phyloP scores from a whole-genome alignment of 805 yeast genomes.

The Dipodascus albidus region DNA sequence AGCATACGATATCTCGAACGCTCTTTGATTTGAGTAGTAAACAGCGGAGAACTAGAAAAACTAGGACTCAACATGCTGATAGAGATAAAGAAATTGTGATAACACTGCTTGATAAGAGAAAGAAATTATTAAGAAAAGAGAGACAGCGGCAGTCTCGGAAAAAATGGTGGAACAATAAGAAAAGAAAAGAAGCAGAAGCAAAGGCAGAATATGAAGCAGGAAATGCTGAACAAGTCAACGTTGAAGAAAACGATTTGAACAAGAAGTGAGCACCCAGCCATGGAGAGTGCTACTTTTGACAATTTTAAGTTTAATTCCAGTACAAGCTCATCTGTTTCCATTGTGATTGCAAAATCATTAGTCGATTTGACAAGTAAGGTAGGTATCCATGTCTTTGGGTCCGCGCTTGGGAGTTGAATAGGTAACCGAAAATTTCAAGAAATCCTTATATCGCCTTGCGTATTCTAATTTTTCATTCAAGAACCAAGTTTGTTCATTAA shows the following conservation, averaged over 20 bases:
- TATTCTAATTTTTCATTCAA: too few species aligned
- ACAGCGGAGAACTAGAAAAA: not conserved
- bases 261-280: too few species aligned
- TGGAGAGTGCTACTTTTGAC: too few species aligned
- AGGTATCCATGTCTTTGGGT: too few species aligned
- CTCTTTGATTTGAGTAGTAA: not conserved
- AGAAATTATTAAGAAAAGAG: not conserved
- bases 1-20: not conserved
- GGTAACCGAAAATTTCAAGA: too few species aligned
- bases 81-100: not conserved
- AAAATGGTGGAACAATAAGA: not conserved
- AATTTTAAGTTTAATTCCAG: too few species aligned
- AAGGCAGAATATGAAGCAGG: not conserved
- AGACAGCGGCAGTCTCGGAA: not conserved
- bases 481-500: too few species aligned
- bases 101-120: not conserved
- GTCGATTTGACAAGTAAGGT: too few species aligned
- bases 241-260: constrained; percentile 1
- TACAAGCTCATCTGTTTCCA: too few species aligned
- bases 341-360: too few species aligned
- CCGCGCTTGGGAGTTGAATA: too few species aligned
- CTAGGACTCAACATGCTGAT: not conserved
- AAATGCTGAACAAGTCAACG: constrained; percentile 2
- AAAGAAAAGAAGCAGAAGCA: not conserved
- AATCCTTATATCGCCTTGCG: too few species aligned